Conservation (phyloP, 805 yeast genomes). For the Ogataea salicorniae region DNA sequence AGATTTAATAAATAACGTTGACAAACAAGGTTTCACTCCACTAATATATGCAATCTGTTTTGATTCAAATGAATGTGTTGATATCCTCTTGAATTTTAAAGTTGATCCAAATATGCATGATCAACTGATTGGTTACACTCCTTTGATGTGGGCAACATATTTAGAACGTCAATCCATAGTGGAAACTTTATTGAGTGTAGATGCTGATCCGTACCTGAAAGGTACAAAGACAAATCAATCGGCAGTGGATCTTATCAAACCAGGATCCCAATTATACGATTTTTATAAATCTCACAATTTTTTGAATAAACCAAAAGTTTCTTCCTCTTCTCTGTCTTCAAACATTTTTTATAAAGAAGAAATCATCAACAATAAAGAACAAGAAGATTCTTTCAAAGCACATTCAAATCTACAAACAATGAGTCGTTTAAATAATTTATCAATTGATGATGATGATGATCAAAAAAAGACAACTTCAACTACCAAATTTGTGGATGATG, state of each 20-base stretch:
- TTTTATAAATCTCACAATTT: slow-evolving; percentile 53
- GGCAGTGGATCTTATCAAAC: slow-evolving; percentile 55
- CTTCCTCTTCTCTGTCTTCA: background rate
- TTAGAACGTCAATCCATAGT: slow-evolving; percentile 52
- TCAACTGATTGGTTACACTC: slow-evolving; percentile 49
- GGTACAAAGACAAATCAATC: slow-evolving; percentile 33
- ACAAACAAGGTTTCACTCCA: slow-evolving; percentile 40
- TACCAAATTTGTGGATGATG: slow-evolving; percentile 29
- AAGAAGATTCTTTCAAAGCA: slow-evolving; percentile 27
- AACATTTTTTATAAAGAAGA: slow-evolving; percentile 16
- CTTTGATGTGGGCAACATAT: slow-evolving; percentile 84
- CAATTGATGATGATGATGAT: slow-evolving; percentile 7
- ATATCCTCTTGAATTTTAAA: slow-evolving; percentile 38
- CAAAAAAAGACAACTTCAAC: slow-evolving; percentile 18
- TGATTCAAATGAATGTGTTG: slow-evolving; percentile 43
- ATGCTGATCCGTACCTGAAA: slow-evolving; percentile 54
- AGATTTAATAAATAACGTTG: slow-evolving; percentile 24
- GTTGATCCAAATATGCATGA: slow-evolving; percentile 51
- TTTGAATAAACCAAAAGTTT: slow-evolving; percentile 17
- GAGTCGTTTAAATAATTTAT: slow-evolving; percentile 24
- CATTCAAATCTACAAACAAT: slow-evolving; percentile 35
- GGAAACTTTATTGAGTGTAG: slow-evolving; percentile 51
- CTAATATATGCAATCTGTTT: slow-evolving; percentile 53
- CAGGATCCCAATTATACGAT: slow-evolving; percentile 51
- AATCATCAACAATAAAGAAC: slow-evolving; percentile 9